phyloP scores from a whole-genome alignment of 1,284 basidiomycete species.

The Cryptococcus sp. region DNA sequence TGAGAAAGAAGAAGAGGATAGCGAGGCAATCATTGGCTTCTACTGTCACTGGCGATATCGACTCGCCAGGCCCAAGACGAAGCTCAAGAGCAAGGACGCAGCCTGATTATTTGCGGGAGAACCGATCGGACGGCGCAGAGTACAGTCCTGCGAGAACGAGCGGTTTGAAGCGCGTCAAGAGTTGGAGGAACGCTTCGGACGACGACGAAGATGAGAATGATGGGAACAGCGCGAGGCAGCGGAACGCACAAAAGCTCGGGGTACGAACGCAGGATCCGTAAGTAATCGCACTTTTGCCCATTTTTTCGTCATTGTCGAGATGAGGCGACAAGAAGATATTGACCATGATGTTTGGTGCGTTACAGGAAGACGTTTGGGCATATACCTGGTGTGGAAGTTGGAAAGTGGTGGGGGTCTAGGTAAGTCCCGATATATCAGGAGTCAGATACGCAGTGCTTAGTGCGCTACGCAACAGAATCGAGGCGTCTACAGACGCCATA shows the following conservation, averaged over 20 bases:
- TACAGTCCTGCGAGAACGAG: not conserved
- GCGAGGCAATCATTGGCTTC: not conserved
- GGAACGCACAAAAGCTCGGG: conserved; percentile 33
- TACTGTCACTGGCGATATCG: too few species aligned
- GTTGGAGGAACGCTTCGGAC: conserved; percentile 6
- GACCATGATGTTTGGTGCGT: not conserved
- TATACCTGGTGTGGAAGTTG: conserved; percentile 43
- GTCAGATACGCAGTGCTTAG: too few species aligned
- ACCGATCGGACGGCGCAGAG: not conserved
- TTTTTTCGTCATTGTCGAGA: not conserved
- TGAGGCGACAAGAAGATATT: not conserved
- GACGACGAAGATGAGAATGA: conserved; percentile 11
- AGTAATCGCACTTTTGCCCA: conserved; percentile 4
- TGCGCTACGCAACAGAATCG: too few species aligned
- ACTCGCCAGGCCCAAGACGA: not conserved
- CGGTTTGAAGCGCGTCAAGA: conserved; percentile 5
- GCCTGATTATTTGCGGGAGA: not conserved
- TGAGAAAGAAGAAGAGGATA: too few species aligned
- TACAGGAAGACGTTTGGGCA: conserved; percentile 36
- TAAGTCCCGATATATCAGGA: conserved; percentile 9
- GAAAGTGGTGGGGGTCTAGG: conserved; percentile 40
- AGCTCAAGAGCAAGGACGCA: not conserved
- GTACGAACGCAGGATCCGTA: conserved; percentile 39
- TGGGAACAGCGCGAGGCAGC: conserved; percentile 7
- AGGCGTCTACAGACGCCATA: conserved; percentile 40